Conservation (phyloP, 2,329 filamentous ascomycete species). For the Colletotrichum sp. region DNA sequence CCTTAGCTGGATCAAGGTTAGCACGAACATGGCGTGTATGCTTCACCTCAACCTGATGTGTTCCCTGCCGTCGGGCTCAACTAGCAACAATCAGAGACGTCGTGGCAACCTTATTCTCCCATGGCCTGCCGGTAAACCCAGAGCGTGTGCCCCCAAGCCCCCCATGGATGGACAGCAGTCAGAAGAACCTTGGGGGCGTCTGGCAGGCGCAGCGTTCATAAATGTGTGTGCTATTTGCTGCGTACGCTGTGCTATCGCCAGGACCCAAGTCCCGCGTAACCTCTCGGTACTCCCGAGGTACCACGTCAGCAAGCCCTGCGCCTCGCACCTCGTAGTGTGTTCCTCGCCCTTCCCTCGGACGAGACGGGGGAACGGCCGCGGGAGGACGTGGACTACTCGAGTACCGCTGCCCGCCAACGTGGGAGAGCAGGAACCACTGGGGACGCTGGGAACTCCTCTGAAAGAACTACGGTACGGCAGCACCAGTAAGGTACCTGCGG, state of each 20-base stretch:
- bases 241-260: neutral
- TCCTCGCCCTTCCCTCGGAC: neutral
- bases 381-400: neutral
- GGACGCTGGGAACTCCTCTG: neutral
- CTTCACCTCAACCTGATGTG: neutral
- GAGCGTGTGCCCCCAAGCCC: too few relatives aligned
- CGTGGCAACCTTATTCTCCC: neutral
- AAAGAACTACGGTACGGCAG: neutral
- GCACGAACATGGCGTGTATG: neutral
- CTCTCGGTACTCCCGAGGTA: constrained; percentile 5
- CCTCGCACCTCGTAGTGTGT: neutral
- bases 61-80: neutral
- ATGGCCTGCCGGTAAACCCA: neutral
- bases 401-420: neutral
- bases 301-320: neutral
- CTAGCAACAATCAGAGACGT: neutral
- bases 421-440: constrained; percentile 1
- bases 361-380: neutral
- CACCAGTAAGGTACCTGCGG: too few relatives aligned
- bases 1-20: neutral
- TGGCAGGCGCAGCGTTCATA: neutral
- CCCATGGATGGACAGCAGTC: neutral
- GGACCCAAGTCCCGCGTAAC: neutral
- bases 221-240: neutral
- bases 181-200: neutral